Evolutionary conservation across 192 early-diverging fungal genomes (phyloP).

Genomic region (Podila clonocystis): DNA sequence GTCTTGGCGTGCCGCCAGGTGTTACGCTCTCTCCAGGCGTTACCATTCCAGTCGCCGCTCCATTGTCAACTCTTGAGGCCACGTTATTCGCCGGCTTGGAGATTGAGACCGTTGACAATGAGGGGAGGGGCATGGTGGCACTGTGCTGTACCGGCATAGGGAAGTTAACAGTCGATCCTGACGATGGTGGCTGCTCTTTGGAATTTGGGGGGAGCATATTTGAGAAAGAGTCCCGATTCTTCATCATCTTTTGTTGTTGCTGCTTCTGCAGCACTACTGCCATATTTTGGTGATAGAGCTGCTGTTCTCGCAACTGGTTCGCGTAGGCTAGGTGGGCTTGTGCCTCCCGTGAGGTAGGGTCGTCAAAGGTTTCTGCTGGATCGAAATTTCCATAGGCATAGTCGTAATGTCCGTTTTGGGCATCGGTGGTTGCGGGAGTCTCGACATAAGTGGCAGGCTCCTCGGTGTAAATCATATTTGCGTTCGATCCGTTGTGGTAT

Average conservation of each 20-base stretch:
- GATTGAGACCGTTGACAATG: neutral
- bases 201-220: no score
- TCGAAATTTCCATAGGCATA: slow-evolving; percentile 22
- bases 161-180: slow-evolving; percentile 39
- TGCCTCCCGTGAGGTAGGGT: slow-evolving; percentile 37
- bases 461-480: slow-evolving; percentile 9
- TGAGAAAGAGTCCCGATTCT: neutral
- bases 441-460: slow-evolving; percentile 15
- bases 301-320: slow-evolving; percentile 39
- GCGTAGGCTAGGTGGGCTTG: slow-evolving; percentile 45
- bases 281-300: slow-evolving; percentile 48
- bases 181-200: slow-evolving; percentile 1
- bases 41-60: neutral
- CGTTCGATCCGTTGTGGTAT: neutral
- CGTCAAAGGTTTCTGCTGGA: slow-evolving; percentile 33
- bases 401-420: neutral
- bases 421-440: slow-evolving; percentile 2
- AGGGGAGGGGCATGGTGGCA: slow-evolving; percentile 5
- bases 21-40: slow-evolving; percentile 20
- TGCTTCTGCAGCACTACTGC: slow-evolving; percentile 38
- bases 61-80: no score
- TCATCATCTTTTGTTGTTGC: slow-evolving; percentile 15
- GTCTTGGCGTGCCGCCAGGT: neutral
- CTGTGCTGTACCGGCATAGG: slow-evolving; percentile 12
- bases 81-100: no score